Evolutionary conservation across 2,329 filamentous ascomycete genomes (phyloP), one percentile per base, ranked within the genome.

Genomic region (Graphilbum sp.): DNA sequence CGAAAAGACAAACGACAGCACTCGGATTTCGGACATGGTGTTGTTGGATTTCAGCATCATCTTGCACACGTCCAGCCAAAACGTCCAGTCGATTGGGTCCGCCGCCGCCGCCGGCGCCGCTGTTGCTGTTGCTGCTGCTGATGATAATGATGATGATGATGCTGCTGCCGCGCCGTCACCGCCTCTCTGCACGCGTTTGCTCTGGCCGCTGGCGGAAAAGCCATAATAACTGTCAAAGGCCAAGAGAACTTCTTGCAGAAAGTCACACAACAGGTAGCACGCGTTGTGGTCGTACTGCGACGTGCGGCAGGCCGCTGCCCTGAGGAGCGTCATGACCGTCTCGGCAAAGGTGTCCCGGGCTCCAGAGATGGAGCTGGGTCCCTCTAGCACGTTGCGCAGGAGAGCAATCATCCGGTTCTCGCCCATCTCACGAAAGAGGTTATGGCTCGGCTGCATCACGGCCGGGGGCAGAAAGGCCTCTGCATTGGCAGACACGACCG

Each of bases 181-280:
- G 10, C 27, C 15, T 8, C 11, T 24, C 21, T 11, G 21, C 21
- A 24, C 21, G 21, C n/a, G n/a, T n/a, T 24, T 24, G 21, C 21
- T 11, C 21, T 11, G 6, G 21, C 21, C 27, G 5, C 13, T 29
- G 27, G 8, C 15, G 10, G 30, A 32, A 12, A 57, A 54, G n/a
- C 55, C 54, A 3, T 62, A 59, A 42, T 65, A 64, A 35, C 59
- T 54, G 40, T 67, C 61, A 43, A 69, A 69, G 31, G 85, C 75
- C 15, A 73, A 63, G 36, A 93, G 62, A 2, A 79, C 69, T 56
- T 94, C 86, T 52, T 94, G 84, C 20, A 94, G 62, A 46, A 94
- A 86, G 54, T 95, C 87, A 52, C 86, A 88, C n/a, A 94, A 64
- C 10, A 84, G 81, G 52, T 90, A 90, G 54, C 85, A 92, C 16